phyloP scores from a whole-genome alignment of 306 rosid genomes.

The Castanea crenata region DNA sequence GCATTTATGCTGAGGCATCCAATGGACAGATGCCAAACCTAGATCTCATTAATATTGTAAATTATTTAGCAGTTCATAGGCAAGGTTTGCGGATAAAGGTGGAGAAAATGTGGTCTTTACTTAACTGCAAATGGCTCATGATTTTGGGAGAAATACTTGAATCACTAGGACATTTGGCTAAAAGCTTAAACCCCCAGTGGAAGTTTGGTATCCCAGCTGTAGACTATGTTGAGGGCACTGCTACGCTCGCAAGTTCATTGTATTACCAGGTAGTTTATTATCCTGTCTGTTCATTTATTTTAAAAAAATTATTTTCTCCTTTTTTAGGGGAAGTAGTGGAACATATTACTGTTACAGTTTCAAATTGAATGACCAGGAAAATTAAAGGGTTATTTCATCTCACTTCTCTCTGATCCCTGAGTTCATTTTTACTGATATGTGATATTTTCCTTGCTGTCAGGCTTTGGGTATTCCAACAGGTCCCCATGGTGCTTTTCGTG shows the following conservation, averaged over 20 bases:
- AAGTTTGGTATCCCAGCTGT: slow-evolving; percentile 84
- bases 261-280: slow-evolving; percentile 67
- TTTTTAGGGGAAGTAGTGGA: background rate
- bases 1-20: slow-evolving; percentile 84
- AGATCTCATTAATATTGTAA: slow-evolving; percentile 88
- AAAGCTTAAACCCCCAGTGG: slow-evolving; percentile 71
- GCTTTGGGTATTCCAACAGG: slow-evolving; percentile 95
- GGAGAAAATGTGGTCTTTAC: slow-evolving; percentile 64
- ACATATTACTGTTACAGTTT: background rate
- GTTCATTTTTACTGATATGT: background rate
- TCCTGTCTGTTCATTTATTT: background rate
- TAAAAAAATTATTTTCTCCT: background rate
- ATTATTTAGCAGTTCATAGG: slow-evolving; percentile 79
- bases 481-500: slow-evolving; percentile 95
- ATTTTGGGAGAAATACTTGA: slow-evolving; percentile 72
- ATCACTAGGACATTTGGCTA: slow-evolving; percentile 54
- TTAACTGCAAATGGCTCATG: slow-evolving; percentile 64
- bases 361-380: background rate
- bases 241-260: slow-evolving; percentile 93
- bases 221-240: slow-evolving; percentile 83
- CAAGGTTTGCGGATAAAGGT: slow-evolving; percentile 77
- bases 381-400: background rate
- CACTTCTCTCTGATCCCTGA: background rate
- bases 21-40: slow-evolving; percentile 98
- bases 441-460: slow-evolving; percentile 28